Base-by-base conservation (phyloP, 2,329 filamentous ascomycete species). In the Trichoderma sp. region DNA sequence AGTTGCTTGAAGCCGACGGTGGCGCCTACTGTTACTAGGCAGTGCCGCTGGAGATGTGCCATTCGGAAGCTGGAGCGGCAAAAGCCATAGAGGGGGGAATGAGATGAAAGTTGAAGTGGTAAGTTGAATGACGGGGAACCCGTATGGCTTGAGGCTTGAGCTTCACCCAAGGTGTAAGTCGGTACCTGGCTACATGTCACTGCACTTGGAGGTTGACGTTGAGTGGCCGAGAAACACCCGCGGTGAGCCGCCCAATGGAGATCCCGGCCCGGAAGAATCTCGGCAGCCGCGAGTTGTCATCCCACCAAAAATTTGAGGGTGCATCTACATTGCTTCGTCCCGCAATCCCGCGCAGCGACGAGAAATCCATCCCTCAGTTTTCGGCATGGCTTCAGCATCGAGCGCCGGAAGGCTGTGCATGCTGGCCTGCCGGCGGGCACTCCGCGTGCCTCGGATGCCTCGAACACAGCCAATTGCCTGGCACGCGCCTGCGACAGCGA, bases 21-120 rank as follows among this genome's bases (percentile, higher is more conserved):
- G 6, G 95, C 94, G 64, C 95, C 95, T 34, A 97, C 90, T 0
- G 95, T 98, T 63, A 97, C 89, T 69, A 99, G 91, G 74, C 91
- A 95, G 61, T 80, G 74, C 41, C 76, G 74, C 28, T 74, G 65
- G 19, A 70, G 57, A 45, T 41, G 51, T 7, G 39, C 51, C 64
- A 73, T 69, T n/a, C 10, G 24, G 59, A 24, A 7, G 39, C 15
- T 21, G 48, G 14, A 12, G 39, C 14, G 7, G 28, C 12, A 39
- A 39, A 30, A 24, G 43, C 19, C 60, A 63, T 63, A 7, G 4
- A 50, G 48, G 28, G 15, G 14, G 21, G 3, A 24, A 19, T 34
- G 0, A 6, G 7, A 45, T 41, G 39, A 24, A 24, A 24, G 21
- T 24, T 24, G 41, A 45, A 47, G 24, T 28, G n/a, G 14, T 26